Percentiles rank a stretch among this genome's conserved stretches.
Evolutionary conservation across 768 basidiomycete species (phyloP).

Genomic region (Lactifluus pinguis): DNA sequence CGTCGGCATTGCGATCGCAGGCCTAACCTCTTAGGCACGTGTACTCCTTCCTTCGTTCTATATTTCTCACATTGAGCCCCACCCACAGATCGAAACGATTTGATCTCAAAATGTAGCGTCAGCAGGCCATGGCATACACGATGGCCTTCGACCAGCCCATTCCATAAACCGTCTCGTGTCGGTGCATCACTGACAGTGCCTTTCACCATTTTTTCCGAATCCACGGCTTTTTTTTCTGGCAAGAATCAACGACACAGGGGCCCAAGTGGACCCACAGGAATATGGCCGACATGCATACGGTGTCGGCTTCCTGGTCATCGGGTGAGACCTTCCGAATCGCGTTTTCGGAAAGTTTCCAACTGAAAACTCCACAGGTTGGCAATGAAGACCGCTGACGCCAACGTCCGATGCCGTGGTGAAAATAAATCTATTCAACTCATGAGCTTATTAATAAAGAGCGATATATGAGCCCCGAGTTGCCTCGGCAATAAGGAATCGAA

Average conservation of each 20-base stretch:
- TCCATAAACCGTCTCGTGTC: slow-evolving; percentile 87
- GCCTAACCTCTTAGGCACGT: slow-evolving; percentile 93
- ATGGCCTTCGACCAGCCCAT: slow-evolving; percentile 95
- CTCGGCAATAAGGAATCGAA: too few species aligned
- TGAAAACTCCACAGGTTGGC: too few species aligned
- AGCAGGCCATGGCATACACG: slow-evolving; percentile 90
- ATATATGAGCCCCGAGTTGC: too few species aligned
- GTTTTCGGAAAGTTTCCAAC: too few species aligned
- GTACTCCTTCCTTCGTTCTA: slow-evolving; percentile 60
- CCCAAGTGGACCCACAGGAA: slow-evolving; percentile 97
- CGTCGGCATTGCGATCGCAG: slow-evolving; percentile 98
- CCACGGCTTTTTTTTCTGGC: background rate
- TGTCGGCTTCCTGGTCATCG: slow-evolving; percentile 96
- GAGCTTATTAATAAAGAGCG: too few species aligned
- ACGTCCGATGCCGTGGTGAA: too few species aligned
- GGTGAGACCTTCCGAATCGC: too few species aligned
- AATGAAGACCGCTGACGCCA: too few species aligned
- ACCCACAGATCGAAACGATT: too few species aligned
- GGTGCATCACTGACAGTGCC: slow-evolving; percentile 89
- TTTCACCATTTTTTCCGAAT: slow-evolving; percentile 16
- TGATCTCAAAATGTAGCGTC: slow-evolving; percentile 31
- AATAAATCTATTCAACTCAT: too few species aligned
- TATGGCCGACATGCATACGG: slow-evolving; percentile 97
- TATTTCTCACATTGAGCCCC: background rate
- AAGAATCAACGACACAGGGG: slow-evolving; percentile 45